These are phyloP conservation scores for Coccomyxa subellipsoidea DNA, from an alignment of 163 green algal genomes.

Conservation along the genomic window DNA sequence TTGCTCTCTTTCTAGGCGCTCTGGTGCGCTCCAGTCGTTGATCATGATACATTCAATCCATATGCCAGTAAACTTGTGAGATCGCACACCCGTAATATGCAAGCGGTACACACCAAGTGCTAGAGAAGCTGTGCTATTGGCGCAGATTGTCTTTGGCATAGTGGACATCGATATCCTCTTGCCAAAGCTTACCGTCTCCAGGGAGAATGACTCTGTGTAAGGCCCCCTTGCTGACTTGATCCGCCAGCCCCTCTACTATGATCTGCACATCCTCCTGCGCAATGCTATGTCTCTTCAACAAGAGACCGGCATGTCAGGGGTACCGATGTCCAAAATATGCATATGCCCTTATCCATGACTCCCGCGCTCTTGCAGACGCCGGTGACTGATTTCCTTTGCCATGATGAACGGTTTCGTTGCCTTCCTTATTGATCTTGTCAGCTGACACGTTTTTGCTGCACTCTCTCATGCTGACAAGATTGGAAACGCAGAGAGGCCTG, in stretches of 20 bases:
- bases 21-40: neutral
- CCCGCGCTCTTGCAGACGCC: neutral
- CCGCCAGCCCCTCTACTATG: neutral
- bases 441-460: too few relatives aligned
- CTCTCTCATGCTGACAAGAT: too few relatives aligned
- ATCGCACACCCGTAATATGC: too few relatives aligned
- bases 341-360: too few relatives aligned
- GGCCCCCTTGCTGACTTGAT: neutral
- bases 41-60: neutral
- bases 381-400: neutral
- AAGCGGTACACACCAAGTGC: too few relatives aligned
- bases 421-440: too few relatives aligned
- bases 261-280: too few relatives aligned
- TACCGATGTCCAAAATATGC: too few relatives aligned
- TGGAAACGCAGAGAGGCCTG: too few relatives aligned
- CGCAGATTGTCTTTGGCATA: neutral
- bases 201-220: neutral
- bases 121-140: neutral
- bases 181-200: neutral
- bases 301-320: too few relatives aligned
- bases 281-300: too few relatives aligned
- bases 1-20: neutral
- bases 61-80: neutral
- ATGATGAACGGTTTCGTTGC: too few relatives aligned
- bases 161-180: neutral